These are phyloP conservation scores for Hordeum pubiflorum DNA, from an alignment of 202 grass and related monocot species.

Conservation along the genomic window DNA sequence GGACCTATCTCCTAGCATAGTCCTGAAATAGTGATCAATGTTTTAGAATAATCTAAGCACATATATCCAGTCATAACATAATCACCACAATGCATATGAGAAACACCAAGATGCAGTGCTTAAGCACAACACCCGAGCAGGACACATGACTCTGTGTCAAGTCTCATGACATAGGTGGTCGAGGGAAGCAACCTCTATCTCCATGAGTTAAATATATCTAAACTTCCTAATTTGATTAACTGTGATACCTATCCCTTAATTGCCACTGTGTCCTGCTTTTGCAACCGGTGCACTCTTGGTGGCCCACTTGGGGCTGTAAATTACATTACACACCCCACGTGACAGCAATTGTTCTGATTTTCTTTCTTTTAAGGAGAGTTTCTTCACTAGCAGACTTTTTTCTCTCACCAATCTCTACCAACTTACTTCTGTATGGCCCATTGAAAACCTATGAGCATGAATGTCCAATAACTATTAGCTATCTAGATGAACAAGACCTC, in stretches of 20 bases:
- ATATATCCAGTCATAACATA: not conserved
- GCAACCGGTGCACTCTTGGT: not conserved
- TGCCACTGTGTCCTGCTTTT: not conserved
- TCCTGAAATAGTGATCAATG: not conserved
- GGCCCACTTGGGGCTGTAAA: not conserved
- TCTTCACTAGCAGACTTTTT: not conserved
- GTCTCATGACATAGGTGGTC: not conserved
- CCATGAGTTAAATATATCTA: not conserved
- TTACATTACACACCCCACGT: not conserved
- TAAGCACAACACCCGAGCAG: not conserved
- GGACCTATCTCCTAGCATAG: slow-evolving; percentile 16
- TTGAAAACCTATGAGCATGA: not conserved
- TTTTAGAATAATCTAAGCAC: not conserved
- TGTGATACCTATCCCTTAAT: not conserved
- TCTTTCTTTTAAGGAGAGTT: not conserved
- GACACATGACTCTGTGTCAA: not conserved
- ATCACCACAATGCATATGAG: not conserved
- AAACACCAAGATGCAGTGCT: not conserved
- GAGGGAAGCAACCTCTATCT: not conserved
- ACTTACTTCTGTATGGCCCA: not conserved
- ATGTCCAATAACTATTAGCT: not conserved
- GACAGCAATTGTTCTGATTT: not conserved
- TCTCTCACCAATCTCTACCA: not conserved
- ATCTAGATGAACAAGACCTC: not conserved
- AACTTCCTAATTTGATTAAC: not conserved